These are phyloP conservation scores for Taiwanofungus camphoratus DNA, from an alignment of 1,284 basidiomycete genomes.

Conservation along the genomic window DNA sequence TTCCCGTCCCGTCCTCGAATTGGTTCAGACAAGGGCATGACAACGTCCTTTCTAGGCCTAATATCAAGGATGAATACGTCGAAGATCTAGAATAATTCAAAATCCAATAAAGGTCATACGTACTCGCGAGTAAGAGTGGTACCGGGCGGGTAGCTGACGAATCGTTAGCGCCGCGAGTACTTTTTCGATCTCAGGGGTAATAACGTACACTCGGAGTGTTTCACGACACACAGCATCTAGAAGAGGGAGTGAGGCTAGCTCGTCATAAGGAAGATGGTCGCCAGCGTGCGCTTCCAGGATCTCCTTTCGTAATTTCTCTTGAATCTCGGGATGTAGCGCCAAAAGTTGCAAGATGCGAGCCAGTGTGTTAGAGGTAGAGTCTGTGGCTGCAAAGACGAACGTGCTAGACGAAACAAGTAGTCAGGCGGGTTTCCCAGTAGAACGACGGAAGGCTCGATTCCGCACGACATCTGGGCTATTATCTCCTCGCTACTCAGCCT, in stretches of 20 bases:
- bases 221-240: constrained; percentile 16
- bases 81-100: too few relatives aligned
- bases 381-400: constrained; percentile 11
- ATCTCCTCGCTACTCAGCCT: constrained; percentile 23
- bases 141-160: constrained; percentile 7
- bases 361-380: constrained; percentile 12
- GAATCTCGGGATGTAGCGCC: constrained; percentile 9
- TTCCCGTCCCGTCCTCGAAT: constrained; percentile 10
- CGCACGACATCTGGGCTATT: constrained; percentile 23
- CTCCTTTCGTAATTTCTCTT: constrained; percentile 12
- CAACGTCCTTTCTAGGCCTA: too few relatives aligned
- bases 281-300: constrained; percentile 5
- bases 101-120: background rate
- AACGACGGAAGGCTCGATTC: constrained; percentile 3
- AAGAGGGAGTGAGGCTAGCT: constrained; percentile 10
- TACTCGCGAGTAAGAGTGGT: constrained; percentile 4
- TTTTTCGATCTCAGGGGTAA: too few relatives aligned
- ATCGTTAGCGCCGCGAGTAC: too few relatives aligned
- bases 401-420: constrained; percentile 1
- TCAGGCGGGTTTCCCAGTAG: background rate
- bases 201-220: constrained; percentile 10
- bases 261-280: constrained; percentile 11
- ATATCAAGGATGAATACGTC: too few relatives aligned
- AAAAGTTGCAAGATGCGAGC: constrained; percentile 9
- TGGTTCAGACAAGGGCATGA: too few relatives aligned